Base-by-base conservation (phyloP, 1,284 basidiomycete species). In the Mycena sp. region DNA sequence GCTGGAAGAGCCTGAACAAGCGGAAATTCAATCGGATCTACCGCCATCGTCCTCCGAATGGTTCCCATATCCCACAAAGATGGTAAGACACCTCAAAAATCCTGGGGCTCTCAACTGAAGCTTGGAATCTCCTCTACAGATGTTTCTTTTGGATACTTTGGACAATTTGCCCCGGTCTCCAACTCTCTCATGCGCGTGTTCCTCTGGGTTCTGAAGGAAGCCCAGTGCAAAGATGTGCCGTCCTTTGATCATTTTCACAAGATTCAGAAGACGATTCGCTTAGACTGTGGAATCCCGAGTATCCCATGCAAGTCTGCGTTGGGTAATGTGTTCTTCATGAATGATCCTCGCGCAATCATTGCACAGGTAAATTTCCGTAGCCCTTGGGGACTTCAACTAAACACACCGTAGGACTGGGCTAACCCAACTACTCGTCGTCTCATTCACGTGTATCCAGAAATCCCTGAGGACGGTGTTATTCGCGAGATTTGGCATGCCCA, bases 161-260 rank as follows among this genome's bases (percentile, higher is more conserved):
- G 48, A 51, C 29, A 63, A 63, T 28, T 29, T 63, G 21, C 61
- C 61, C 28, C 48, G 61, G 7, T 63, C 14, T 58, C 61, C 11
- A 43, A 65, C 30, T 60, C 68, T 2, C 61, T 76, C 14, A 70
- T 77, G n/a, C n/a, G n/a, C n/a, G n/a, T n/a, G n/a, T n/a, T n/a
- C n/a, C n/a, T n/a, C n/a, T n/a, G n/a, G n/a, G 69, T 75, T 10
- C 61, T 77, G 1, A 40, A 63, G n/a, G 72, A 76, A 53, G 30
- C 43, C 23, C 72, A 72, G 0, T 69, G 68, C 10, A 26, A 35
- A 4, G 51, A 74, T 59, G 73, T 79, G 9, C 77, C 74, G 3
- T 71, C 72, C 2, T 67, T 76, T 38, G 59, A 72, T 32, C 40
- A 25, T 16, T 64, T 79, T n/a, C 65, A 69, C 21, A 53, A 71